These are phyloP conservation scores for Chalciporus pseudorubinellus DNA, from an alignment of 768 basidiomycete genomes.

Conservation along the genomic window DNA sequence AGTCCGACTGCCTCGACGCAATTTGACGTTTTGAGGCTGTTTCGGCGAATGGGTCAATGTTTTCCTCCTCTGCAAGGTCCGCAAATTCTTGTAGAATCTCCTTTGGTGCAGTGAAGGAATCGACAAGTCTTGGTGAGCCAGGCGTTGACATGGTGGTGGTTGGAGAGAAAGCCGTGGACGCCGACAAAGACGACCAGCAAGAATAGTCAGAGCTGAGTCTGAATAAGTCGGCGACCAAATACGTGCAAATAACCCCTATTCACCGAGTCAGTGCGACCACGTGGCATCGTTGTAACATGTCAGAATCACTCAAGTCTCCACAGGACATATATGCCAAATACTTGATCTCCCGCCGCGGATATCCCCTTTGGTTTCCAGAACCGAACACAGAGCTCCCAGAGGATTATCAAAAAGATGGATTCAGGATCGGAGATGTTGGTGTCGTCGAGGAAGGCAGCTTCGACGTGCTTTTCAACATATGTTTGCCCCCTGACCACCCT, in stretches of 20 bases:
- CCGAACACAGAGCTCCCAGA: too few relatives aligned
- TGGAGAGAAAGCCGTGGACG: constrained; percentile 10
- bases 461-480: too few relatives aligned
- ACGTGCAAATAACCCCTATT: constrained; percentile 23
- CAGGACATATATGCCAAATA: too few relatives aligned
- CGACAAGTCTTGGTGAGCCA: constrained; percentile 69
- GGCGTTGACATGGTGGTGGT: constrained; percentile 44
- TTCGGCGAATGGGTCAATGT: constrained; percentile 89
- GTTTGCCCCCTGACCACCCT: too few relatives aligned
- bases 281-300: too few relatives aligned
- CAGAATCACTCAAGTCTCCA: too few relatives aligned
- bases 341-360: too few relatives aligned
- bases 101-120: constrained; percentile 91
- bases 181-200: not conserved
- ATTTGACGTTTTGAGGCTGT: constrained; percentile 93
- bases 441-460: too few relatives aligned
- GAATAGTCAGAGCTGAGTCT: constrained; percentile 25
- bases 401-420: too few relatives aligned
- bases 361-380: too few relatives aligned
- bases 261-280: too few relatives aligned
- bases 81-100: constrained; percentile 93
- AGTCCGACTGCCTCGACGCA: constrained; percentile 89
- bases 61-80: constrained; percentile 90
- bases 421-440: too few relatives aligned
- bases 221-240: constrained; percentile 28